Percentiles rank a stretch among this genome's conserved stretches.
These are phyloP conservation scores for Scheffersomyces amazonensis DNA, from an alignment of 805 yeast genomes.

Conservation along the genomic window DNA sequence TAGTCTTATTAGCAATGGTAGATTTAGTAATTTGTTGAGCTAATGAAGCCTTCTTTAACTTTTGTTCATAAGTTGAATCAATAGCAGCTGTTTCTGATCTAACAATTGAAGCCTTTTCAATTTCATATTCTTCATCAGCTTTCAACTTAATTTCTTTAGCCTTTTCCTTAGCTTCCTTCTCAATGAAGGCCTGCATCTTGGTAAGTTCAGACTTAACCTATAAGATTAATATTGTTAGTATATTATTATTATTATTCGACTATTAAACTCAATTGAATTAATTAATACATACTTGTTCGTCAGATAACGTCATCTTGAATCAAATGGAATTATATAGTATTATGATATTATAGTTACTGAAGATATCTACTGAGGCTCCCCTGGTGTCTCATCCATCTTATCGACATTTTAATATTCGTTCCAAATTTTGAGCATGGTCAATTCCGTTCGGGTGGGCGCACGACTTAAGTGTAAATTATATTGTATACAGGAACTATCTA, in stretches of 20 bases:
- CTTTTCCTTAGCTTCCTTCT: constrained; percentile 98
- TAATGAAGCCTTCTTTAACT: constrained; percentile 85
- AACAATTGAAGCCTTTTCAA: constrained; percentile 93
- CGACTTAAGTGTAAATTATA: too few species aligned
- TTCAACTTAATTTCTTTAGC: constrained; percentile 93
- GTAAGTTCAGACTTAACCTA: constrained; percentile 93
- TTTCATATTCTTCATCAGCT: constrained; percentile 98
- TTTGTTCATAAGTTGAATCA: constrained; percentile 74
- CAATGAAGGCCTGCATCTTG: constrained; percentile 98
- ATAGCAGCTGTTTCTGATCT: constrained; percentile 88
- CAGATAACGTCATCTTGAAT: constrained; percentile 9
- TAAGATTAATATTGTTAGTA: neutral
- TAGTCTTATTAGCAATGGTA: constrained; percentile 90
- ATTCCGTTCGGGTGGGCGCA: too few species aligned
- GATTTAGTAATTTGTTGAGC: constrained; percentile 96
- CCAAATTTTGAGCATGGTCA: too few species aligned
- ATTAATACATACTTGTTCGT: constrained; percentile 10
- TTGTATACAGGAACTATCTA: too few species aligned
- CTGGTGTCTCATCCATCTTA: too few species aligned
- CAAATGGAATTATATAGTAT: too few species aligned
- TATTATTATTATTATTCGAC: neutral
- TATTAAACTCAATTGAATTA: neutral
- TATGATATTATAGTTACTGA: too few species aligned
- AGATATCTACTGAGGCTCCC: too few species aligned
- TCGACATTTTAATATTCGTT: too few species aligned